Percentiles rank a stretch among this genome's conserved stretches.
phyloP scores from a whole-genome alignment of 2,329 filamentous ascomycete species.

The Rhynchosporium graminicola region DNA sequence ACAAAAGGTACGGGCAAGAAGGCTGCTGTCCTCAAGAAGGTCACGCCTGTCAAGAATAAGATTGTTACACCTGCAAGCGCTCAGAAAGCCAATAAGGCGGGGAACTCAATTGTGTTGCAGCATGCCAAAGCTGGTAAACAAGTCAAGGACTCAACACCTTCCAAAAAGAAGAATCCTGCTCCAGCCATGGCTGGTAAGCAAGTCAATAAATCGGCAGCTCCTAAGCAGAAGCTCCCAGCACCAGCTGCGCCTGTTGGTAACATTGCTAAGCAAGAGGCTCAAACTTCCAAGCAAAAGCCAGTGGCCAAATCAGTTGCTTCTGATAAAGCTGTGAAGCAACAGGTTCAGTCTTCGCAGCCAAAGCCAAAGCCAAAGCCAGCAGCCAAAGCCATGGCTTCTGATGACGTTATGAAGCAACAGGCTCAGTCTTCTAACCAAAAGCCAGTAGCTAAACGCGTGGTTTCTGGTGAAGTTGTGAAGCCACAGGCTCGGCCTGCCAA shows the following conservation, averaged over 20 bases:
- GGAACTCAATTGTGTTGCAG: background rate
- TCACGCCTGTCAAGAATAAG: background rate
- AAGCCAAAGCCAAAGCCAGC: background rate
- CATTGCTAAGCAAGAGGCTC: constrained; percentile 1
- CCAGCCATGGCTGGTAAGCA: constrained; percentile 2
- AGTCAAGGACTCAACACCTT: background rate
- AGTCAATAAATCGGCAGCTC: background rate
- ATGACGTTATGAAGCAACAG: background rate
- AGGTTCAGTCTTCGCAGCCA: background rate
- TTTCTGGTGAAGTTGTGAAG: constrained; percentile 6
- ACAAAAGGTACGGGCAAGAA: constrained; percentile 20
- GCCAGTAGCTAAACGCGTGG: background rate
- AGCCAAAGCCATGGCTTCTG: constrained; percentile 5
- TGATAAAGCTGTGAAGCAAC: constrained; percentile 4
- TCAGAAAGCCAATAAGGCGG: background rate
- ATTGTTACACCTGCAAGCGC: background rate
- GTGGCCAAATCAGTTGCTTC: background rate
- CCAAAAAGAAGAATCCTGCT: constrained; percentile 6
- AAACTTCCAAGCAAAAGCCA: background rate
- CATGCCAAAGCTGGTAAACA: constrained; percentile 9
- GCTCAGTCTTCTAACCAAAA: background rate
- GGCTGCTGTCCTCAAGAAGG: background rate
- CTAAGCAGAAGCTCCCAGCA: constrained; percentile 6
- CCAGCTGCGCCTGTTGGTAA: constrained; percentile 2
- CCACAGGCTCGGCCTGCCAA: background rate